Base-by-base conservation (phyloP, 2,329 filamentous ascomycete genomes). In the Stachybotrys echinatus region DNA sequence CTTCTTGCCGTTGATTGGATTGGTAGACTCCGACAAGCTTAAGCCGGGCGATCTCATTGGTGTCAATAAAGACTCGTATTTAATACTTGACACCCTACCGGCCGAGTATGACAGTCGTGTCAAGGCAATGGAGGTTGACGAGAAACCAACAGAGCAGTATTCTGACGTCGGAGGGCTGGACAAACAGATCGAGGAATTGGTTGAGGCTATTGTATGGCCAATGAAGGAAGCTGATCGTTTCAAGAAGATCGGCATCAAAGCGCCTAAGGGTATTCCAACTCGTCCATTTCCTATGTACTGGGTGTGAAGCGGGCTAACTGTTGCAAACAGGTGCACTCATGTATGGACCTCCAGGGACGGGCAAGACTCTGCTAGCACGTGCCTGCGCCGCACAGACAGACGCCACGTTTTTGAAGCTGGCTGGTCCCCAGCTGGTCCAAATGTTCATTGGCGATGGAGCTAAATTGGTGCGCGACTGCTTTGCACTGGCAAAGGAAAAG, bases 401-500 rank as follows among this genome's bases (percentile, higher is more conserved):
- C 59, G 94, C 94, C 55, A 99, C 94, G 21, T 99, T 99, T 79
- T 84, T 99, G 66, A 99, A 99, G 73, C 88, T 99, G 50, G 94
- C 94, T 53, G 94, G 94, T 47, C 94, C 95, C 5, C 94, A 99
- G 73, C 84, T 99, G 38, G 94, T 99, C 23, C 94, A 99, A 70
- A 99, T 97, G 94, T 99, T 97, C 70, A 99, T 99, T 39, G 94
- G 94, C 68, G 95, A 99, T 60, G 94, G 94, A 63, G 94, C 95
- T 42, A 99, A 99, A 74, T 82, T 99, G 23, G 94, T 99, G 40
- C 88, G 94, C 52, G 94, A 99, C 74, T 95, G 90, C 73, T 99
- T 99, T 67, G 94, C 94, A 2, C 78, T 99, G 14, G 94, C 94
- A 48, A 99, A 99, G 71, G 94, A 99, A 73, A 99, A 99, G 78